Base-by-base conservation (phyloP, 164 flowering plant species). In the Santalum album region DNA sequence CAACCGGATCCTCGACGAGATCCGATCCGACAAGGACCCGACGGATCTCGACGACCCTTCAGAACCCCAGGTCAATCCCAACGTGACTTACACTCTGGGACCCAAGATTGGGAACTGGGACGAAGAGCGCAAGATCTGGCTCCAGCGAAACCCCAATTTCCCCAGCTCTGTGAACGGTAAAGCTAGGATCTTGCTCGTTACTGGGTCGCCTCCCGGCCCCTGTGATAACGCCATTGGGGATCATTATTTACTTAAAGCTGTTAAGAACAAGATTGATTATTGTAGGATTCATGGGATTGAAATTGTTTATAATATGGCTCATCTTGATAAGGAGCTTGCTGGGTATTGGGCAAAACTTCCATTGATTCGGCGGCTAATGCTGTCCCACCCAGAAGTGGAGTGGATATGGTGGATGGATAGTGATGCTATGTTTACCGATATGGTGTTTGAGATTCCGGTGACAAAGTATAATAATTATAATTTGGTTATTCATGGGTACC, bases 371-470 rank as follows among this genome's bases (percentile, higher is more conserved):
- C 50, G 50, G 25, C 23, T 46, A 9, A 46, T 46, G 50, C 50
- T 46, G 25, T 20, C 25, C 23, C 50, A 46, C 50, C 50, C 50
- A 11, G 50, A 46, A 22, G 50, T 46, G 25, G 50, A 46, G 50
- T 46, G 50, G 50, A 23, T 46, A 6, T 46, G 50, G 50, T 46
- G 50, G 50, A 46, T 46, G 50, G 50, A 46, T 16, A 46, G 50
- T 19, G 50, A 46, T 23, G 50, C 50, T 3, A 6, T 46, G 25
- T 10, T 46, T 15, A 46, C 50, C 23, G 50, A 46, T 16, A 46
- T 46, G 50, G 12, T 19, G 11, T 46, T 46, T 22, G 25, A 46
- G 25, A 46, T 46, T 23, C 50, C 50, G 5, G 12, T 46, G 4
- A n/a, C 50, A 5, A 46, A 46, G 50, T 46, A 46, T 16, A 23